A percentile compares a stretch with the other conserved stretches of the same genome.
These are phyloP conservation scores for Pseudocohnilembus persalinus DNA, from an alignment of 169 alveolate species.

Conservation along the genomic window DNA sequence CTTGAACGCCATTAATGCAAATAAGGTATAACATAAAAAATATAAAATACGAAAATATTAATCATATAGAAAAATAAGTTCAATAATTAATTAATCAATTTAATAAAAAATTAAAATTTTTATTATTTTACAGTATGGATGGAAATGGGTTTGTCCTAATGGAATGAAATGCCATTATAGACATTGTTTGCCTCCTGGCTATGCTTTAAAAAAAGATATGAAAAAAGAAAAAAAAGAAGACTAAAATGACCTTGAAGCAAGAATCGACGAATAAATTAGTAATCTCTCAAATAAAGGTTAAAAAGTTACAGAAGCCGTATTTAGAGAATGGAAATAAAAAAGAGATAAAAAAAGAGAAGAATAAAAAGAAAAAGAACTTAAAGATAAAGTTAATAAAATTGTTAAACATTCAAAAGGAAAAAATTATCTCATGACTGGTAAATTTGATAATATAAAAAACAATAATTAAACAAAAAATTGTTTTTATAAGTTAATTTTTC, in stretches of 20 bases:
- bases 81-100: neutral
- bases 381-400: conserved; percentile 77
- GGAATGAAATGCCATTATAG: conserved; percentile 97
- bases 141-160: conserved; percentile 99
- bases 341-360: conserved; percentile 71
- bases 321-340: conserved; percentile 90
- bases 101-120: neutral
- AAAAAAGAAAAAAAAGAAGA: conserved; percentile 74
- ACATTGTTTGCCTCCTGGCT: conserved; percentile 98
- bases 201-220: conserved; percentile 64
- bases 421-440: conserved; percentile 73
- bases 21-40: neutral
- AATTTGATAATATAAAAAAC: no score
- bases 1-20: conserved; percentile 95
- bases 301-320: conserved; percentile 92
- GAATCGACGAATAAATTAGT: conserved; percentile 91
- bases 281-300: conserved; percentile 75
- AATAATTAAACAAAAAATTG: no score
- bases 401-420: conserved; percentile 64
- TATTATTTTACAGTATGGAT: conserved; percentile 91
- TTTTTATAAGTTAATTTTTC: conserved; percentile 65
- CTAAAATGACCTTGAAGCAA: conserved; percentile 91
- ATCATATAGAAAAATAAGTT: neutral
- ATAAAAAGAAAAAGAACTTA: conserved; percentile 70
- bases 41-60: no score